A percentile compares a stretch with the other conserved stretches of the same genome.
Evolutionary conservation across 352 stramenopile species (phyloP).

Genomic region (Globisporangium yorkense): DNA sequence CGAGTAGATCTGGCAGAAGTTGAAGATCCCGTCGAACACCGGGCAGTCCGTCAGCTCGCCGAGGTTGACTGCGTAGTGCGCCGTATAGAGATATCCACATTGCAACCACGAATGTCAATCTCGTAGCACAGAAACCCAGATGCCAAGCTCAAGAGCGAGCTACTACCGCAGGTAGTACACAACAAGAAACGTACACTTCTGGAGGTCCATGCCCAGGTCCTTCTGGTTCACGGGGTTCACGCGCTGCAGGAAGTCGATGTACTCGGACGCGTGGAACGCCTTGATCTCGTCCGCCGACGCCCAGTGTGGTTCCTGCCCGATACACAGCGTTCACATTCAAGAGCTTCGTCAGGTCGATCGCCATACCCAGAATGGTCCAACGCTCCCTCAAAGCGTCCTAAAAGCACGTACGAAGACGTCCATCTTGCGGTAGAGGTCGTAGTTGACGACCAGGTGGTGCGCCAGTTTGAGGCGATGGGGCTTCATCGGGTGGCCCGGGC

Average conservation of each 20-base stretch:
- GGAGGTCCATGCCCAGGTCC: slow-evolving; percentile 59
- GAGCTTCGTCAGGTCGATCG: not conserved
- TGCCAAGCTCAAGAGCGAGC: not conserved
- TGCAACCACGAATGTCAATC: not conserved
- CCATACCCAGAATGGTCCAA: too few relatives aligned
- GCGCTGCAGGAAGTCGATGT: slow-evolving; percentile 96
- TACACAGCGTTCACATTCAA: not conserved
- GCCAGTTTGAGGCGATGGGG: slow-evolving; percentile 95
- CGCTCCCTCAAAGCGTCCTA: not conserved
- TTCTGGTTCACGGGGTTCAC: slow-evolving; percentile 95
- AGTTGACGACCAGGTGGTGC: slow-evolving; percentile 98
- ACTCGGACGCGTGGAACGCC: slow-evolving; percentile 96
- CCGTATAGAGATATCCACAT: not conserved
- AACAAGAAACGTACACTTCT: slow-evolving; percentile 47
- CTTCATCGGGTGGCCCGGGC: slow-evolving; percentile 97
- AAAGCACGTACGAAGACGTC: slow-evolving; percentile 91
- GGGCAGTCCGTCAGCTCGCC: slow-evolving; percentile 97
- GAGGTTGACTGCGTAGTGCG: slow-evolving; percentile 82
- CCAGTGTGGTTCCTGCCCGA: slow-evolving; percentile 66
- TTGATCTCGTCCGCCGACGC: slow-evolving; percentile 92
- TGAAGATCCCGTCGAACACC: slow-evolving; percentile 98
- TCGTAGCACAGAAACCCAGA: not conserved
- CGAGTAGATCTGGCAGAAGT: slow-evolving; percentile 98
- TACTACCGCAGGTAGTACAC: not conserved
- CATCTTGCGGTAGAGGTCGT: slow-evolving; percentile 99